Conservation (phyloP, 306 rosid genomes). For the Sophora flavescens region DNA sequence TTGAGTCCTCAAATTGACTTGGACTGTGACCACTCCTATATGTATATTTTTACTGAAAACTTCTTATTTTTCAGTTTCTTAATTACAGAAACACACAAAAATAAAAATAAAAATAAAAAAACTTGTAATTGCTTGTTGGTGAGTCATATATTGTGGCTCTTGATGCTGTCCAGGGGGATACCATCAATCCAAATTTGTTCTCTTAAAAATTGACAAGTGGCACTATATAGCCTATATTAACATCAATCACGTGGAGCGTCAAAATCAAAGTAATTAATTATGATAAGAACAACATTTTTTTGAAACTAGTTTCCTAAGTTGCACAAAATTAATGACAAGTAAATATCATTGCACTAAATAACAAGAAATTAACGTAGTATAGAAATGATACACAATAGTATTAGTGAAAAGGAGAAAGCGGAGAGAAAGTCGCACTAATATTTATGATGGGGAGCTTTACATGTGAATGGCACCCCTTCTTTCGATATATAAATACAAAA, state of each 20-base stretch:
- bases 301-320: neutral
- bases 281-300: neutral
- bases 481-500: conserved; percentile 68
- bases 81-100: too few relatives aligned
- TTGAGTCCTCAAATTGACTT: too few relatives aligned
- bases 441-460: conserved; percentile 47
- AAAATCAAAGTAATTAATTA: neutral
- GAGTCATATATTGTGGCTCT: conserved; percentile 29
- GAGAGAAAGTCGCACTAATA: neutral
- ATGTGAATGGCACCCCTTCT: conserved; percentile 48
- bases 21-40: too few relatives aligned
- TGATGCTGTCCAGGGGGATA: conserved; percentile 31
- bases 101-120: neutral
- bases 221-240: conserved; percentile 18
- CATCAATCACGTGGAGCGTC: conserved; percentile 32
- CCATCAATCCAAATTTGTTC: conserved; percentile 13
- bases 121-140: neutral
- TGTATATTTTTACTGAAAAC: too few relatives aligned
- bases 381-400: neutral
- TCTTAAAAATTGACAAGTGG: conserved; percentile 40
- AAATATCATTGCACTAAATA: neutral
- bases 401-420: neutral
- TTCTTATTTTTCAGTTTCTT: too few relatives aligned
- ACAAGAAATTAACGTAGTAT: too few relatives aligned
- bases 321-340: neutral